These are phyloP conservation scores for Kalmusia sp. DNA, from an alignment of 2,329 filamentous ascomycete species.

Conservation along the genomic window DNA sequence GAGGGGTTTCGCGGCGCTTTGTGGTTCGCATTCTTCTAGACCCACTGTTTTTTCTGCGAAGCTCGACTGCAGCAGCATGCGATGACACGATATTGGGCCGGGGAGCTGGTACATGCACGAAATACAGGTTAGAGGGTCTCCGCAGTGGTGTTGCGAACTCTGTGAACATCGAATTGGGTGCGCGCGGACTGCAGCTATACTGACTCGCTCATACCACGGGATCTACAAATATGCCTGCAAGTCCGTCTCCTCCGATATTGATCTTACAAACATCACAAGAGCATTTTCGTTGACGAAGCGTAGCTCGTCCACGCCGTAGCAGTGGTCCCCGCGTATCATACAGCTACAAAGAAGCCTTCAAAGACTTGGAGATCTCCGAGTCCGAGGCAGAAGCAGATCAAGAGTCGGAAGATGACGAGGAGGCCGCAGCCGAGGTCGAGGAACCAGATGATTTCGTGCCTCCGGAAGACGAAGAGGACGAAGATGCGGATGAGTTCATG, in stretches of 20 bases:
- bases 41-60: neutral
- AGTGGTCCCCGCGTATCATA: constrained; percentile 8
- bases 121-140: neutral
- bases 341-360: constrained; percentile 5
- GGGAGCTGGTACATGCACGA: too few relatives aligned
- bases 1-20: neutral
- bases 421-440: constrained; percentile 9
- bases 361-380: constrained; percentile 3
- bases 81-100: neutral
- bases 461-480: constrained; percentile 19
- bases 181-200: too few relatives aligned
- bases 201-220: constrained; percentile 5
- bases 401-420: constrained; percentile 30
- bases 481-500: constrained; percentile 36
- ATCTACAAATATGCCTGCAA: constrained; percentile 15
- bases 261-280: neutral
- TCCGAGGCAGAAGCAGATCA: neutral
- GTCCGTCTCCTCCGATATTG: constrained; percentile 10
- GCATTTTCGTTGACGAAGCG: neutral
- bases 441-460: constrained; percentile 34
- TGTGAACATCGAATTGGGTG: neutral
- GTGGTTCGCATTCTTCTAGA: neutral
- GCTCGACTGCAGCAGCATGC: neutral
- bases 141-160: neutral
- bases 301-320: constrained; percentile 4